These are phyloP conservation scores for Sinapis alba DNA, from an alignment of 441 rosid genomes.

Conservation along the genomic window DNA sequence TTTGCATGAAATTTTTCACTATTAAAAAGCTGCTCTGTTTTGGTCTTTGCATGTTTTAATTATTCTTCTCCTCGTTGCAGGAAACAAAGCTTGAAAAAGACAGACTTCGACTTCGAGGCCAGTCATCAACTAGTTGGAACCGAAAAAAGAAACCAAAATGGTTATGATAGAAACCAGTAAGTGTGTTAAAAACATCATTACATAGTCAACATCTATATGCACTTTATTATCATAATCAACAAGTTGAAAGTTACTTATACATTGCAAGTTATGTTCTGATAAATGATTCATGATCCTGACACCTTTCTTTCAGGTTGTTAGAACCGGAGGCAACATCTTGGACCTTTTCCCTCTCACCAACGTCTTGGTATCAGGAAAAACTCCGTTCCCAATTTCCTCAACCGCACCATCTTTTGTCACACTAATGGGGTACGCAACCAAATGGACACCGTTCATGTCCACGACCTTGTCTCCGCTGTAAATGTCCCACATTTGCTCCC, in stretches of 20 bases:
- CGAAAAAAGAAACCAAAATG: not conserved
- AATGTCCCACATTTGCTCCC: constrained; percentile 72
- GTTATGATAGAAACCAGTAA: constrained; percentile 14
- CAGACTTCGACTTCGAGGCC: constrained; percentile 4
- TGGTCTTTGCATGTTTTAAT: constrained; percentile 26
- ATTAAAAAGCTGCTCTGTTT: not conserved
- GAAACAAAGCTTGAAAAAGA: constrained; percentile 18
- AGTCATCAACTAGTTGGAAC: constrained; percentile 9
- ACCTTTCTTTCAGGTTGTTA: constrained; percentile 43
- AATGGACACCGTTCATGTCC: constrained; percentile 81
- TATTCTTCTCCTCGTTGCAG: constrained; percentile 28
- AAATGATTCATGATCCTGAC: not conserved
- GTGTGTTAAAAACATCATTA: not conserved
- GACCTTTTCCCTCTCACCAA: constrained; percentile 76
- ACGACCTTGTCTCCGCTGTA: constrained; percentile 61
- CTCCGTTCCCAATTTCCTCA: constrained; percentile 50
- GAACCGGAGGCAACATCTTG: constrained; percentile 62
- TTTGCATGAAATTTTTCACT: not conserved
- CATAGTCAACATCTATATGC: not conserved
- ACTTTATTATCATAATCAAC: constrained; percentile 2
- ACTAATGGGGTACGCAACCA: constrained; percentile 64
- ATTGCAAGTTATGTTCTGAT: constrained; percentile 21
- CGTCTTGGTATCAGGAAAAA: constrained; percentile 78
- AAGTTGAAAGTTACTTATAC: constrained; percentile 14
- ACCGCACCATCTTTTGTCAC: constrained; percentile 59